Evolutionary conservation across 495 filamentous ascomycete genomes (phyloP), one percentile per base, ranked within the genome.

Genomic region (Penicillium samsonianum): DNA sequence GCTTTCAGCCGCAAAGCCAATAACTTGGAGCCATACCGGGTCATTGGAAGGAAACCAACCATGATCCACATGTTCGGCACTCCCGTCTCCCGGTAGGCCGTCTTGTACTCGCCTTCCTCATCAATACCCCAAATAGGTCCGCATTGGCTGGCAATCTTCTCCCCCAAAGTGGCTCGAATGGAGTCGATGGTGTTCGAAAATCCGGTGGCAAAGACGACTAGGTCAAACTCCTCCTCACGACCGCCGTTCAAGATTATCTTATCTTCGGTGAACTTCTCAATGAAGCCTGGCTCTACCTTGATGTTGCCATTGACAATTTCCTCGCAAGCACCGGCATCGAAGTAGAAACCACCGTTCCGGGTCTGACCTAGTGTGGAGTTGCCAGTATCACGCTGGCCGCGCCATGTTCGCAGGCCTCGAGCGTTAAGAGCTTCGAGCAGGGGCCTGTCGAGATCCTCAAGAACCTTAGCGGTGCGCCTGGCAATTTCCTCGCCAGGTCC

Each of bases 171-270:
- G 31, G 50, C 53, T 23, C 56, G 56, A 31, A 65, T 61, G 0
- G 59, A 63, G 33, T 65, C 62, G 14, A 65, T 57, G 1, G 53
- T 67, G 64, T 88, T 90, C 17, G 80, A 70, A 68, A 88, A 91
- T 0, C 89, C 89, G 8, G 89, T 92, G 7, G 89, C 89, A 57
- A 90, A 85, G 6, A 91, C 77, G 38, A 92, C 82, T 62, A 87
- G 82, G 56, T 91, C 89, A 5, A 87, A 87, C 46, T 86, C 79
- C 0, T 88, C 67, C 52, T 75, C 76, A 1, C 72, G 74, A 5
- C 84, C 87, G 48, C 90, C 86, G 0, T 74, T 78, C 35, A 91
- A 79, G 25, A 76, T 67, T 4, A 91, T 50, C 1, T 62, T 59
- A 31, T 63, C 57, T 45, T 60, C 49, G 22, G 62, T 65, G 28